Percentiles rank a stretch among this genome's conserved stretches.
Evolutionary conservation across 345 rosid genomes (phyloP).

Genomic region (Hypericum perforatum): DNA sequence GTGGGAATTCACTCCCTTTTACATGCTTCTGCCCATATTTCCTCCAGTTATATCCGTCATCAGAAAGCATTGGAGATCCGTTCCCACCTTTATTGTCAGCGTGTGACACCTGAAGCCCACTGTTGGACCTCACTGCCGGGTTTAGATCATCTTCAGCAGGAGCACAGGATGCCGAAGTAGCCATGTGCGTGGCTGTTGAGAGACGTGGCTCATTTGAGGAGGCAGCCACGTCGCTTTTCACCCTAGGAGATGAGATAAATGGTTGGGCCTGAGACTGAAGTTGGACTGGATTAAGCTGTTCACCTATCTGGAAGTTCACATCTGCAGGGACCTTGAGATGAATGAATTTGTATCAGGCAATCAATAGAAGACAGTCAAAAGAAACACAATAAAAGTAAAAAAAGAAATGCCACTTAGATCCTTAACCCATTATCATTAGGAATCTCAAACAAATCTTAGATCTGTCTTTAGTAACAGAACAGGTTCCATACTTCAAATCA

Average conservation of each 20-base stretch:
- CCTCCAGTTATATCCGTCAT: slow-evolving; percentile 98
- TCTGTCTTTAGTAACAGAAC: too few species aligned
- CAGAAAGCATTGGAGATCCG: slow-evolving; percentile 37
- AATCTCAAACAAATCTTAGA: too few species aligned
- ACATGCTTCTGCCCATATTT: slow-evolving; percentile 99
- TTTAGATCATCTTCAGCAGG: slow-evolving; percentile 48
- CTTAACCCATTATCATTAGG: too few species aligned
- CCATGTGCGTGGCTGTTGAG: slow-evolving; percentile 34
- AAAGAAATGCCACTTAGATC: neutral
- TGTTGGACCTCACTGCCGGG: slow-evolving; percentile 31
- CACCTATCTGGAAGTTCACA: slow-evolving; percentile 40
- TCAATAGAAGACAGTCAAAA: slow-evolving; percentile 11
- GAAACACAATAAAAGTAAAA: neutral
- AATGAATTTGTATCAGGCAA: slow-evolving; percentile 32
- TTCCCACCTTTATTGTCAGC: slow-evolving; percentile 50
- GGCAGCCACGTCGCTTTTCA: slow-evolving; percentile 50
- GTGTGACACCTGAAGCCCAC: slow-evolving; percentile 33
- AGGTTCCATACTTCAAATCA: neutral
- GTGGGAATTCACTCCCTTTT: slow-evolving; percentile 95
- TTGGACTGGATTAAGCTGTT: slow-evolving; percentile 39
- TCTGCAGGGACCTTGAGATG: slow-evolving; percentile 76
- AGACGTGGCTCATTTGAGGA: slow-evolving; percentile 68
- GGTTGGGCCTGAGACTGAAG: slow-evolving; percentile 37
- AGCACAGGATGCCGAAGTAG: slow-evolving; percentile 31
- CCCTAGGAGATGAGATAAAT: slow-evolving; percentile 34